Evolutionary conservation across 495 filamentous ascomycete genomes (phyloP).

Genomic region (Talaromyces ruber): DNA sequence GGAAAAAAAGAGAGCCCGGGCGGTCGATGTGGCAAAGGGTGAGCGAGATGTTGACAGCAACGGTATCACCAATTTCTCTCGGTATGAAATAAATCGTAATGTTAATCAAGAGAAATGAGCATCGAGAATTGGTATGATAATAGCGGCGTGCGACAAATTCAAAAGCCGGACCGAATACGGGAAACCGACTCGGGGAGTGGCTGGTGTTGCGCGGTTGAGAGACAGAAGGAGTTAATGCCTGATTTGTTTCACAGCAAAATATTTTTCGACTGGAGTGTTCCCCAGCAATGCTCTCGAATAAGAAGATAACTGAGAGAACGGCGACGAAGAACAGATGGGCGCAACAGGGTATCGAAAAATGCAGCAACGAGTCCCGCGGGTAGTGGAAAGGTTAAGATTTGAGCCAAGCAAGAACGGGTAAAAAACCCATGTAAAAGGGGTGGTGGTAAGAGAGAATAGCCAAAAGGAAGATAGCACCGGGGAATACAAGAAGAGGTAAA

Average conservation of each 20-base stretch:
- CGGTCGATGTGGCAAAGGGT: neutral
- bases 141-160: neutral
- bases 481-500: neutral
- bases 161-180: neutral
- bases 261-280: neutral
- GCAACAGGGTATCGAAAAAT: neutral
- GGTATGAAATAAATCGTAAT: neutral
- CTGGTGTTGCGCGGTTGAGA: neutral
- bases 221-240: neutral
- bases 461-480: neutral
- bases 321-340: neutral
- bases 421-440: neutral
- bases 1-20: neutral
- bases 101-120: neutral
- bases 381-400: neutral
- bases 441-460: neutral
- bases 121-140: neutral
- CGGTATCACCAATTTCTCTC: neutral
- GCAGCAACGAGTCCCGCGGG: neutral
- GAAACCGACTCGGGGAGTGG: neutral
- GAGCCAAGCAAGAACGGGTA: neutral
- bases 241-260: neutral
- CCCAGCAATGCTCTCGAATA: neutral
- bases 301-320: neutral
- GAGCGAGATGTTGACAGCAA: neutral